Base-by-base conservation (phyloP, 495 filamentous ascomycete species). In the Bacidia gigantensis region DNA sequence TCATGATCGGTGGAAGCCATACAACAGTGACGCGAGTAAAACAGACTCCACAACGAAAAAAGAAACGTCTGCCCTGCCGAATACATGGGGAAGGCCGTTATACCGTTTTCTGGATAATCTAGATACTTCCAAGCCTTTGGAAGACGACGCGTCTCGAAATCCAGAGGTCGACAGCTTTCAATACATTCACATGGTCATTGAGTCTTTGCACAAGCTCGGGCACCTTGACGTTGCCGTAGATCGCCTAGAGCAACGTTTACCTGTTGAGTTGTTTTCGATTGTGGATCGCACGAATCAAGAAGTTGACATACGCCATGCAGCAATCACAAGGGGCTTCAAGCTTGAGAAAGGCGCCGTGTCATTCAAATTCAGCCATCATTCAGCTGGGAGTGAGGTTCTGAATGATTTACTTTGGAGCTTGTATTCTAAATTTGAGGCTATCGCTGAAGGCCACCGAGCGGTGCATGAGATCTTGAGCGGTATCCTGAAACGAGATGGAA, bases 351-450 rank as follows among this genome's bases (percentile, higher is more conserved):
- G 49, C 21, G 11, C 46, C 3, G 70, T 78, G 43, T 79, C 80
- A 44, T 74, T 83, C 47, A 81, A 78, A 14, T 76, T 74, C 18
- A 73, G 81, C 22, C 76, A 83, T 46, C 83, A 81, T 17, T 80
- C 83, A 50, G 78, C 84, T 60, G 77, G 84, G 5, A 85, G 82
- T 17, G 82, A 83, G 59, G 83, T 94, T 20, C 79, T 99, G 29
- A 81, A 87, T 49, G 92, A 99, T 60, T 78, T 94, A 29, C 70
- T 99, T 7, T 89, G 80, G 80, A 90, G 89, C 1, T 67, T 99
- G 0, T 99, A 94, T 66, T 87, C 89, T 14, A 94, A 95, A 57
- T 95, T 99, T 60, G 92, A 96, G 62, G 81, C 93, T 14, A 95
- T 99, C 56, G 88, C 88, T 12, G 92, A 99, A 65, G 84, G 92